These are phyloP conservation scores for Monosporascus sp. DNA, from an alignment of 2,329 filamentous ascomycete species.

Conservation along the genomic window DNA sequence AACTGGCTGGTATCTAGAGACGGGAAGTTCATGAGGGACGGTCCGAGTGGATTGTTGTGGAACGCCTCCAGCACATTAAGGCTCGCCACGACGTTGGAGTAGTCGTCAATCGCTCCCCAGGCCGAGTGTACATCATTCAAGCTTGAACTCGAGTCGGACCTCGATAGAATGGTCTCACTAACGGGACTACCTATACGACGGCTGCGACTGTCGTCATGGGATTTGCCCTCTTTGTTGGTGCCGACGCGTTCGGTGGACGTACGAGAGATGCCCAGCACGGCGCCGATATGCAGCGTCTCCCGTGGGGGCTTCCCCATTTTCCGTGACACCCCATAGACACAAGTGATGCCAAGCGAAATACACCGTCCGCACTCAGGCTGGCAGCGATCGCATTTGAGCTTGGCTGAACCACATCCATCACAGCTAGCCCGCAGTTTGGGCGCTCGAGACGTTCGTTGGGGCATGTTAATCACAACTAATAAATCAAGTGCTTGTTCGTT, in stretches of 20 bases:
- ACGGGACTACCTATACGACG: neutral
- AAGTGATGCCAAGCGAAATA: conserved; percentile 4
- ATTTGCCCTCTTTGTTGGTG: neutral
- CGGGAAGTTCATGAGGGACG: conserved; percentile 2
- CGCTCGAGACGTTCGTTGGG: neutral
- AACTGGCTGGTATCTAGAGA: conserved; percentile 5
- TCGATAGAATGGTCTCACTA: conserved; percentile 2
- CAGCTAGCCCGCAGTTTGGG: conserved; percentile 11
- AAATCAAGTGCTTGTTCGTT: neutral
- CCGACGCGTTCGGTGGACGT: neutral
- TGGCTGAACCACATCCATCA: conserved; percentile 9
- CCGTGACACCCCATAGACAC: conserved; percentile 18
- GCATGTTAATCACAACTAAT: neutral
- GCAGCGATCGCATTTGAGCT: conserved; percentile 11
- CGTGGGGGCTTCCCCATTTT: conserved; percentile 18
- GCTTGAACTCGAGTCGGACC: conserved; percentile 1
- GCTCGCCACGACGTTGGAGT: conserved; percentile 1
- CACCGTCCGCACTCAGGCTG: conserved; percentile 9
- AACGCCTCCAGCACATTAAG: conserved; percentile 3
- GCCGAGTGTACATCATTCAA: conserved; percentile 1
- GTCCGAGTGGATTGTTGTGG: neutral
- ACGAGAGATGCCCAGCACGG: neutral
- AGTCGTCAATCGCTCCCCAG: conserved; percentile 4
- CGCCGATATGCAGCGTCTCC: conserved; percentile 4
- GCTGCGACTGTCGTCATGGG: neutral